These are phyloP conservation scores for Tetrapyrgos nigripes DNA, from an alignment of 1,284 basidiomycete genomes.

Conservation along the genomic window DNA sequence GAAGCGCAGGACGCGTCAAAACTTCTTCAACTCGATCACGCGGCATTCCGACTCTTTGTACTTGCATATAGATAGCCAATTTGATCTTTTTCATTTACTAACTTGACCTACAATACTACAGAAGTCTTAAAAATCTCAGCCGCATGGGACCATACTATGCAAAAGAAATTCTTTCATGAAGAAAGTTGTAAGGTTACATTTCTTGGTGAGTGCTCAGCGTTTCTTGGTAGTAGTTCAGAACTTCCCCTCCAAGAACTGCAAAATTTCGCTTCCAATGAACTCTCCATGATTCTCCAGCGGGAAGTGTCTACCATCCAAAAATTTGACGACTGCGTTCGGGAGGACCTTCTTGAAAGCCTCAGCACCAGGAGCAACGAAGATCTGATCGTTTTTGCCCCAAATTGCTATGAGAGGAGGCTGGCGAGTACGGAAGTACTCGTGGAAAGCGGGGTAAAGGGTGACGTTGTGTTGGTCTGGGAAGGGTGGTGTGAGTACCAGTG, in stretches of 20 bases:
- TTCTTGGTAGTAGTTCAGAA: slow-evolving; percentile 9
- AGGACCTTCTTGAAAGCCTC: slow-evolving; percentile 49
- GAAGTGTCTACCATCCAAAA: slow-evolving; percentile 56
- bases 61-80: too few relatives aligned
- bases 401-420: slow-evolving; percentile 50
- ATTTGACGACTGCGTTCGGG: slow-evolving; percentile 42
- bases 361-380: slow-evolving; percentile 52
- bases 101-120: too few relatives aligned
- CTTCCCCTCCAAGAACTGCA: slow-evolving; percentile 33
- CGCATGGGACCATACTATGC: too few relatives aligned
- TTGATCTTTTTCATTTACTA: too few relatives aligned
- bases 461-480: slow-evolving; percentile 44
- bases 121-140: too few relatives aligned
- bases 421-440: slow-evolving; percentile 46
- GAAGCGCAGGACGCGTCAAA: too few relatives aligned
- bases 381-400: slow-evolving; percentile 53
- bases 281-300: slow-evolving; percentile 43
- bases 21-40: too few relatives aligned
- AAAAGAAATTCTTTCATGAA: too few relatives aligned
- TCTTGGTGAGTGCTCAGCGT: too few relatives aligned
- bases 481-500: not conserved
- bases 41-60: too few relatives aligned
- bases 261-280: slow-evolving; percentile 36
- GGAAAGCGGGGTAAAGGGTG: slow-evolving; percentile 49
- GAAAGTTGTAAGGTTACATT: too few relatives aligned